phyloP scores from a whole-genome alignment of 352 stramenopile species.

The Phytophthora lateralis region DNA sequence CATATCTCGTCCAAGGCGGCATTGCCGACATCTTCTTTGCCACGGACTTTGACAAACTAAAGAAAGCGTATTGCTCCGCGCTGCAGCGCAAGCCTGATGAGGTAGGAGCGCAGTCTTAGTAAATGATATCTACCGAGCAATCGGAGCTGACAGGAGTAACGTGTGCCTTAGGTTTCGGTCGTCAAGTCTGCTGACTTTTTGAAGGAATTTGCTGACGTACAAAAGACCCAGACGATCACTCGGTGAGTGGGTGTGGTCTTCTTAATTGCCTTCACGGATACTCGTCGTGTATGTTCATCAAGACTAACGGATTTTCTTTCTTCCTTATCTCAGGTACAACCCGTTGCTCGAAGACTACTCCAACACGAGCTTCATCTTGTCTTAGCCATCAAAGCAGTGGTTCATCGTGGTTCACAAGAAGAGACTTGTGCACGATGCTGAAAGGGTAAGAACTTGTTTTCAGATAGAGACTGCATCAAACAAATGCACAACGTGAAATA shows the following conservation, averaged over 20 bases:
- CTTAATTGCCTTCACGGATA: neutral
- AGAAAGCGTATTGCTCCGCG: constrained; percentile 80
- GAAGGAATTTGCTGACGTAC: constrained; percentile 76
- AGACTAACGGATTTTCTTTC: constrained; percentile 7
- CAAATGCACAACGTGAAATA: constrained; percentile 4
- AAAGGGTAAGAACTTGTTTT: constrained; percentile 12
- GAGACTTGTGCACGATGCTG: constrained; percentile 3
- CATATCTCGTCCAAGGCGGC: constrained; percentile 85
- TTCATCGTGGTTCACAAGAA: constrained; percentile 6
- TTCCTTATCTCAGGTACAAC: constrained; percentile 70
- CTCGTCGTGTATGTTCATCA: neutral
- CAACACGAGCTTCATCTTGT: constrained; percentile 91
- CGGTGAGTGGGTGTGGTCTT: constrained; percentile 42
- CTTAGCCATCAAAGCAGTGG: constrained; percentile 37
- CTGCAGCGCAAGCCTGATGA: constrained; percentile 59
- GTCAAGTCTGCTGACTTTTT: constrained; percentile 85
- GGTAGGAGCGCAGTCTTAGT: constrained; percentile 21
- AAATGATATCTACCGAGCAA: neutral
- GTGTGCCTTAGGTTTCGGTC: constrained; percentile 63
- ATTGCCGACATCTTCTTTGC: constrained; percentile 93
- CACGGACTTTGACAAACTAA: constrained; percentile 85
- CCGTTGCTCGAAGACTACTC: constrained; percentile 89
- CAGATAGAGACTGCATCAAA: constrained; percentile 14
- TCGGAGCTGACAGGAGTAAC: neutral
- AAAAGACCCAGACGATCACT: constrained; percentile 83